Evolutionary conservation across 163 green algal species (phyloP).

Genomic region (Scenedesmus sp.): DNA sequence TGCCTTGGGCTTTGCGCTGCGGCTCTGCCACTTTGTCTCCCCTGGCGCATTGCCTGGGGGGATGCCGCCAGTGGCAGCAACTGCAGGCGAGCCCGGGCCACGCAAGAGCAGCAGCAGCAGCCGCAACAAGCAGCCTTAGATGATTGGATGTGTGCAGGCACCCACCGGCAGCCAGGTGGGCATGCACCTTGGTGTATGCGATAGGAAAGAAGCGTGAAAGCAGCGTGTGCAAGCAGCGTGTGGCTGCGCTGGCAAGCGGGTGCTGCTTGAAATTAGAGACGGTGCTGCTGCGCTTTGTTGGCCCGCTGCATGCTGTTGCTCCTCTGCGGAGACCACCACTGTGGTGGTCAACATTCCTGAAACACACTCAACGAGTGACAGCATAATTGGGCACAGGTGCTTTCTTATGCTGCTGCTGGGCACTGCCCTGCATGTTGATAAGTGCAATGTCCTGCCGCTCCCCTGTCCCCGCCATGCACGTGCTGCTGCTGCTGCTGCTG

Average conservation of each 20-base stretch:
- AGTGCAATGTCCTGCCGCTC: background rate
- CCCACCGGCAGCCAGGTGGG: too few species aligned
- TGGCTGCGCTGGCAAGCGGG: background rate
- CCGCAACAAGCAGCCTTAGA: too few species aligned
- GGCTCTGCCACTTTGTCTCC: constrained; percentile 79
- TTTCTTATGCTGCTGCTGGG: background rate
- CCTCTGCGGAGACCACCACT: background rate
- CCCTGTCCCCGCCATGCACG: background rate
- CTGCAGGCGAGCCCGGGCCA: constrained; percentile 56
- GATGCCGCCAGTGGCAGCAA: constrained; percentile 74
- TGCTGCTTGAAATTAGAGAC: background rate
- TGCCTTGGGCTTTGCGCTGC: constrained; percentile 62
- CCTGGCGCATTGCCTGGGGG: constrained; percentile 86
- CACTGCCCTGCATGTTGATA: background rate
- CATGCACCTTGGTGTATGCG: too few species aligned
- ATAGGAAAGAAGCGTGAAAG: too few species aligned
- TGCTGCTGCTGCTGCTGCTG: background rate
- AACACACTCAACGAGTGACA: too few species aligned
- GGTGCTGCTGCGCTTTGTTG: background rate
- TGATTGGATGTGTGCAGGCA: too few species aligned
- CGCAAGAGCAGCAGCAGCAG: background rate
- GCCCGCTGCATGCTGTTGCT: background rate
- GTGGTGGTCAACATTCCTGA: background rate
- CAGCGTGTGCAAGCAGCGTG: background rate
- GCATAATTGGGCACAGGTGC: too few species aligned